Percentiles rank a stretch among this genome's conserved stretches.
phyloP scores from a whole-genome alignment of 805 yeast species.

The Yarrowia porcina region DNA sequence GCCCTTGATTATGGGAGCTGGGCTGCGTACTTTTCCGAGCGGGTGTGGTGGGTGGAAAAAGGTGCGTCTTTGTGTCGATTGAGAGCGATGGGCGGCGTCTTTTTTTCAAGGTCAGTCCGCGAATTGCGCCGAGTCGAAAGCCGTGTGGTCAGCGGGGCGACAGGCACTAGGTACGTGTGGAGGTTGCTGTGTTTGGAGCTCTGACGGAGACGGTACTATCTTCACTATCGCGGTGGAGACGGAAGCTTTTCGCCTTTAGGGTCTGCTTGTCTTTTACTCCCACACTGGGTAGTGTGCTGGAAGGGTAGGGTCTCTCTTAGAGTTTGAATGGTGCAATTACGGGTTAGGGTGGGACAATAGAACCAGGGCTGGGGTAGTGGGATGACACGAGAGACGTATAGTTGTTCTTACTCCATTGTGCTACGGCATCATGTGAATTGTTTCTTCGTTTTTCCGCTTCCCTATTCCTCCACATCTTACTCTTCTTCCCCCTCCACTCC shows the following conservation, averaged over 20 bases:
- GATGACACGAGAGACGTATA: too few relatives aligned
- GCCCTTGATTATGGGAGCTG: conserved; percentile 14
- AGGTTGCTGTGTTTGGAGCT: too few relatives aligned
- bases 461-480: too few relatives aligned
- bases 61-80: too few relatives aligned
- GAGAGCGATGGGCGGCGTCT: not conserved
- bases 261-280: not conserved
- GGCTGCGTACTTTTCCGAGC: conserved; percentile 11
- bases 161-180: not conserved
- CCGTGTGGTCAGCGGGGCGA: not conserved
- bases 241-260: conserved; percentile 24
- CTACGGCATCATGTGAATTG: too few relatives aligned
- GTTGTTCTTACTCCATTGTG: too few relatives aligned
- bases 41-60: not conserved
- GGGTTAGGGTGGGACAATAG: conserved; percentile 7
- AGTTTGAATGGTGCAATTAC: conserved; percentile 23
- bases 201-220: not conserved
- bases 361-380: too few relatives aligned
- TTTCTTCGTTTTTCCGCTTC: too few relatives aligned
- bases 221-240: conserved; percentile 24
- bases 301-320: not conserved
- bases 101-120: not conserved
- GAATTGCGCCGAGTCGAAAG: not conserved
- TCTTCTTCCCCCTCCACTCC: not conserved
- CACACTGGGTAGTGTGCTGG: not conserved